Conservation (phyloP, 257 asterid genomes). For the Solanum rostratum region DNA sequence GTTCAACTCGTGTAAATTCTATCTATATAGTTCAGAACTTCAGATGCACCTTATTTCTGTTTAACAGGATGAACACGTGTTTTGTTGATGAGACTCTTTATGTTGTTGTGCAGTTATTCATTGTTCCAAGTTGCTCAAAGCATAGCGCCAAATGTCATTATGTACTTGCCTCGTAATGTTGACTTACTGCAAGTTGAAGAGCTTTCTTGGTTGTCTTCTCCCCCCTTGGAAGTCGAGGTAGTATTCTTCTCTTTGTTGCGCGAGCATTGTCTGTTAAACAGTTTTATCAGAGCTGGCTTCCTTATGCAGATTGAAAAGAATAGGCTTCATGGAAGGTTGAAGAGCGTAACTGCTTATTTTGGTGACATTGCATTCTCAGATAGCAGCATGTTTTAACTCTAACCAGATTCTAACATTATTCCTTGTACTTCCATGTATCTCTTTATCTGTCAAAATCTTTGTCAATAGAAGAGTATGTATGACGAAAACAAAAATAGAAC, state of each 20-base stretch:
- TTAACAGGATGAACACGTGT: too few relatives aligned
- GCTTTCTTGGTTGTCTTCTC: slow-evolving; percentile 76
- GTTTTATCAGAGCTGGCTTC: neutral
- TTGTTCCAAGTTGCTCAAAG: slow-evolving; percentile 57
- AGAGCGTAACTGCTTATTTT: slow-evolving; percentile 58
- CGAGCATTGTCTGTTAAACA: neutral
- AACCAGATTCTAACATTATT: neutral
- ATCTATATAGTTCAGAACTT: neutral
- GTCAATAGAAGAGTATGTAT: neutral
- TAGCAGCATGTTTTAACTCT: neutral
- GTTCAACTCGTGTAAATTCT: neutral
- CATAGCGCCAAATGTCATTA: slow-evolving; percentile 63
- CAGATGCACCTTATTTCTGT: neutral
- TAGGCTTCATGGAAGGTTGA: slow-evolving; percentile 27
- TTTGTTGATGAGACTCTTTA: neutral
- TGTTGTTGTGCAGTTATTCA: slow-evolving; percentile 38
- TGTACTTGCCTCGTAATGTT: slow-evolving; percentile 65
- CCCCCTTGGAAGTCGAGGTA: slow-evolving; percentile 65
- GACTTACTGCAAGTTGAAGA: slow-evolving; percentile 54
- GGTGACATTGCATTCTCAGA: slow-evolving; percentile 20
- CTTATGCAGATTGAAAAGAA: slow-evolving; percentile 58
- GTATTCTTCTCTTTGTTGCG: neutral
- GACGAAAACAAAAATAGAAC: neutral
- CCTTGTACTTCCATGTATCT: neutral
- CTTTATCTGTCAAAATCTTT: neutral